Conservation (phyloP, 208 protist genomes). For the Angomonas desouzai region DNA sequence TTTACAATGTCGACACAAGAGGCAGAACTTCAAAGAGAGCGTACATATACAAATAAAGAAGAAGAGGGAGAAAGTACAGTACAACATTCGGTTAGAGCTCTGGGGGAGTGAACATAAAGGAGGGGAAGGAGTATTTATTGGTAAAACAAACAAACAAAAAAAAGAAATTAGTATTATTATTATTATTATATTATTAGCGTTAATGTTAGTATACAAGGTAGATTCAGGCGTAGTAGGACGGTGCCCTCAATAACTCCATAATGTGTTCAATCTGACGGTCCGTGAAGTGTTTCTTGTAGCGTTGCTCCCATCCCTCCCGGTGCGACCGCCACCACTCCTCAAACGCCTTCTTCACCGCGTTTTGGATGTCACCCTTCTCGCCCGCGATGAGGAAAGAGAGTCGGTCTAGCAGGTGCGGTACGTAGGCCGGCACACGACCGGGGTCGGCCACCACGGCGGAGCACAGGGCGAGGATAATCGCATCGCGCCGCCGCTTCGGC, state of each 20-base stretch:
- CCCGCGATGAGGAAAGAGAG: constrained; percentile 37
- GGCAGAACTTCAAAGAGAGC: constrained; percentile 4
- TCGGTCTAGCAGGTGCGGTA: constrained; percentile 49
- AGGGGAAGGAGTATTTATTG: no score
- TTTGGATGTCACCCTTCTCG: constrained; percentile 36
- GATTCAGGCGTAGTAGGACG: constrained; percentile 66
- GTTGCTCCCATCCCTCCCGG: constrained; percentile 61
- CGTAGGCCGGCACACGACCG: constrained; percentile 40
- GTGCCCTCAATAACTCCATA: constrained; percentile 36
- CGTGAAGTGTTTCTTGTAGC: constrained; percentile 62
- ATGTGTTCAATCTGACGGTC: constrained; percentile 44
- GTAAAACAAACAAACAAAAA: constrained; percentile 21
- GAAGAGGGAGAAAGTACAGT: not conserved
- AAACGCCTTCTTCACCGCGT: constrained; percentile 48
- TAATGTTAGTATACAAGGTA: constrained; percentile 5
- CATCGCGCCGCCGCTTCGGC: constrained; percentile 25
- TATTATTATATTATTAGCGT: not conserved
- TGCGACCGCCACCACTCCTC: constrained; percentile 79
- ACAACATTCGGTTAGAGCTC: not conserved
- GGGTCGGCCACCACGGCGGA: constrained; percentile 51
- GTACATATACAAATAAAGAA: not conserved
- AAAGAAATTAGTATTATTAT: constrained; percentile 9
- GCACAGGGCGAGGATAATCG: constrained; percentile 64
- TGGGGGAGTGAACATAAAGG: no score
- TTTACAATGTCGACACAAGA: not conserved